Percentiles rank a stretch among this genome's conserved stretches.
Evolutionary conservation across 75 land plant genomes (phyloP).

Genomic region (Cryptomeria japonica): DNA sequence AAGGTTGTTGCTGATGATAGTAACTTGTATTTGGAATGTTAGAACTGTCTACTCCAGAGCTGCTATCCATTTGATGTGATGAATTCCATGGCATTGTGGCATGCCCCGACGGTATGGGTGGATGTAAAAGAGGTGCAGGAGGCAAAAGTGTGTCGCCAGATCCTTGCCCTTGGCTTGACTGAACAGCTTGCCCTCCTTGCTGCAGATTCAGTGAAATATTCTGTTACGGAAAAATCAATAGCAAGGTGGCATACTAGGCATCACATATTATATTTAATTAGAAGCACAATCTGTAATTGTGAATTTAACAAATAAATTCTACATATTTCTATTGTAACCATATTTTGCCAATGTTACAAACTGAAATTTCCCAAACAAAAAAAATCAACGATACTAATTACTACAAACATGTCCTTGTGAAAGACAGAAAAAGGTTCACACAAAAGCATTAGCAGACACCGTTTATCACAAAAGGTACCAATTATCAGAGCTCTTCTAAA

Average conservation of each 20-base stretch:
- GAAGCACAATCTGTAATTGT: not conserved
- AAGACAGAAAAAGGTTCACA: not conserved
- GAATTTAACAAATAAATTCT: not conserved
- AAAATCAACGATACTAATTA: not conserved
- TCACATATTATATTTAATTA: not conserved
- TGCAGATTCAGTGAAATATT: not conserved
- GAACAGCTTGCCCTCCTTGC: constrained; percentile 17
- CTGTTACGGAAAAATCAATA: not conserved
- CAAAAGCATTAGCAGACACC: not conserved
- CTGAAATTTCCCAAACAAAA: not conserved
- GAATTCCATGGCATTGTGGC: constrained; percentile 8
- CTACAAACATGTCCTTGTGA: not conserved
- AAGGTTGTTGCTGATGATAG: constrained; percentile 16
- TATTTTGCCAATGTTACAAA: not conserved
- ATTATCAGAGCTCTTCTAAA: not conserved
- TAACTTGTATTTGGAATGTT: not conserved
- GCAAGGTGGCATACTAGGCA: not conserved
- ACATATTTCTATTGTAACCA: not conserved
- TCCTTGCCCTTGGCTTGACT: constrained; percentile 14
- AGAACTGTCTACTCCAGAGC: constrained; percentile 5
- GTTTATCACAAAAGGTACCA: not conserved
- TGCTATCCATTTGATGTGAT: constrained; percentile 2
- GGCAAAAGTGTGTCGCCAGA: constrained; percentile 7
- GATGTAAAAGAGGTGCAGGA: constrained; percentile 5
- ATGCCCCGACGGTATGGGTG: constrained; percentile 8